These are phyloP conservation scores for Ophiostoma sp. DNA, from an alignment of 2,329 filamentous ascomycete species.

Conservation along the genomic window DNA sequence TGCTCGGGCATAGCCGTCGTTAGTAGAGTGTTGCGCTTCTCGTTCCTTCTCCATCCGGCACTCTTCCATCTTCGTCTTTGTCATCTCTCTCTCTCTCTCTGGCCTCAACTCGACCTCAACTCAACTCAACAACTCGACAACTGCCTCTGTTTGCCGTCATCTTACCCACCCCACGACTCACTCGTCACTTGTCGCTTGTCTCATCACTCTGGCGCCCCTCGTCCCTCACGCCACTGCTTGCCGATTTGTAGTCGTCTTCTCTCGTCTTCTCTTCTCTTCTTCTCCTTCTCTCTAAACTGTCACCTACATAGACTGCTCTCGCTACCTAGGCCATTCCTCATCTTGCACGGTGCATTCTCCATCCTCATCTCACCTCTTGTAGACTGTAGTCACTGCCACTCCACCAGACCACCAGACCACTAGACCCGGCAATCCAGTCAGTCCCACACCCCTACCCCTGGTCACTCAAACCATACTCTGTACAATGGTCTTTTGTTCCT, in stretches of 20 bases:
- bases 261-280: background rate
- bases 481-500: background rate
- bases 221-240: background rate
- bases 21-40: background rate
- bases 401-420: background rate
- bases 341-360: background rate
- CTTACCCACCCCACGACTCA: background rate
- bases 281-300: background rate
- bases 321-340: too few relatives aligned
- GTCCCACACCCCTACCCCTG: conserved; percentile 4
- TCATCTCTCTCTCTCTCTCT: background rate
- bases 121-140: background rate
- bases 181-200: too few relatives aligned
- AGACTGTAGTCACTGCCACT: background rate
- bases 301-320: background rate
- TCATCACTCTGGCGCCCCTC: too few relatives aligned
- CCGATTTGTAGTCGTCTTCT: background rate
- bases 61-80: background rate
- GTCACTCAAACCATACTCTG: background rate
- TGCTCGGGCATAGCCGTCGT: too few relatives aligned
- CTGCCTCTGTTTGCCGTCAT: background rate
- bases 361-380: background rate
- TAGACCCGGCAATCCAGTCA: background rate
- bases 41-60: background rate
- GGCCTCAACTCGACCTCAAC: too few relatives aligned